A percentile compares a stretch with the other conserved stretches of the same genome.
Conservation (phyloP, 2,329 filamentous ascomycete species). For the Knufia fluminis region DNA sequence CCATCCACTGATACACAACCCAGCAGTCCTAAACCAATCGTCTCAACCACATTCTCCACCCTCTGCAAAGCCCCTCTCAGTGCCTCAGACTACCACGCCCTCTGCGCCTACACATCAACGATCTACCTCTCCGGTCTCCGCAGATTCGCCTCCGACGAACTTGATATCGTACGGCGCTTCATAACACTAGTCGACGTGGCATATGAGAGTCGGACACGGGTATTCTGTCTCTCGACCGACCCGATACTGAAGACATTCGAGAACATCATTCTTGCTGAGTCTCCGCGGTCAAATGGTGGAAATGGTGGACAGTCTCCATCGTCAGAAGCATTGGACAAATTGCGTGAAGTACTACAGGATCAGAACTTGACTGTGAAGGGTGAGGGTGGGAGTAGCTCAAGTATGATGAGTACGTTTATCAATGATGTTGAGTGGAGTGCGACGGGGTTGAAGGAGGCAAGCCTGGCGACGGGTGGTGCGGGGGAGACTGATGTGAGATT, state of each 20-base stretch:
- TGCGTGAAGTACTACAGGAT: background rate
- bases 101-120: background rate
- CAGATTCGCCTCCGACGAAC: background rate
- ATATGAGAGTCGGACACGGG: background rate
- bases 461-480: background rate
- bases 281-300: background rate
- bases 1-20: too few species aligned
- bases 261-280: background rate
- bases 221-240: constrained; percentile 1
- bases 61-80: constrained; percentile 6
- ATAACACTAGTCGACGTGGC: constrained; percentile 3
- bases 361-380: background rate
- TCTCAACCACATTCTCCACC: background rate
- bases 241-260: background rate
- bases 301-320: background rate
- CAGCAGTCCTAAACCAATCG: background rate
- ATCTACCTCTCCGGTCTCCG: constrained; percentile 5
- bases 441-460: background rate
- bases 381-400: constrained; percentile 4
- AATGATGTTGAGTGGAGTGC: constrained; percentile 4
- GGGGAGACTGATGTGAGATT: constrained; percentile 6
- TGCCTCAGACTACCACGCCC: constrained; percentile 4
- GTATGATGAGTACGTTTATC: constrained; percentile 8
- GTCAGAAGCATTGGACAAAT: background rate
- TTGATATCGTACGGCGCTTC: constrained; percentile 3